Evolutionary conservation across 1,284 basidiomycete genomes (phyloP), one percentile per base, ranked within the genome.

Genomic region (Boletus semigastroideus): DNA sequence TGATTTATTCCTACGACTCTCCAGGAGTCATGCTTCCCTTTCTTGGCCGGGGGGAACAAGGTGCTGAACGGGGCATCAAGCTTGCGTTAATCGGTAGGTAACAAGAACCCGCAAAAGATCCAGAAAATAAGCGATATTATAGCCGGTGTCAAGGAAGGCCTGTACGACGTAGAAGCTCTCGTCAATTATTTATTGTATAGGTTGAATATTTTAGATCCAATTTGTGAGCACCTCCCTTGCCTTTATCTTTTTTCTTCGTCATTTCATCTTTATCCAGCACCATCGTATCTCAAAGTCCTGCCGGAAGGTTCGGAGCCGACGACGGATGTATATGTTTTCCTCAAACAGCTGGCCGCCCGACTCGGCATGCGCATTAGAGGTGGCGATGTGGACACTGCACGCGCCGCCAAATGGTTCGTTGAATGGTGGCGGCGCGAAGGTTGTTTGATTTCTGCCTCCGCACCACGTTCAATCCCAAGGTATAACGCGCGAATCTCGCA

Each of bases 11-110:
- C 4, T 95, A 90, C 66, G 96, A 99, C 74, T 90, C 93, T 6
- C 97, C 96, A 0, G 97, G 96, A 1, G 91, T 98, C 37, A 98
- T 99, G 95, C 78, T 98, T 31, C 94, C 95, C 5, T 98, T 90
- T 72, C 80, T 98, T n/a, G 96, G 96, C 1, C 82, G 78, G 50
- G 94, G 94, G 1, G 78, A 82, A 43, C 75, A 77, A 53, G 96
- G 94, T 22, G 87, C 92, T 42, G 96, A 99, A 70, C 79, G 91
- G 56, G 96, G 92, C 5, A 78, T 98, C 50, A 98, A 97, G 72
- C 82, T 98, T 25, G 94, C 94, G 38, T 74, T 98, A 51, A 96
- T 96, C 39, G 90, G 94, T 94, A 72, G 67, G 79, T 43, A 44
- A 54, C 46, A 38, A n/a, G 27, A 12, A 9, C 17, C n/a, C 27